Evolutionary conservation across 345 rosid species (phyloP), one percentile per base, ranked within the genome.

Genomic region (Cardamine chenopodiifolia): DNA sequence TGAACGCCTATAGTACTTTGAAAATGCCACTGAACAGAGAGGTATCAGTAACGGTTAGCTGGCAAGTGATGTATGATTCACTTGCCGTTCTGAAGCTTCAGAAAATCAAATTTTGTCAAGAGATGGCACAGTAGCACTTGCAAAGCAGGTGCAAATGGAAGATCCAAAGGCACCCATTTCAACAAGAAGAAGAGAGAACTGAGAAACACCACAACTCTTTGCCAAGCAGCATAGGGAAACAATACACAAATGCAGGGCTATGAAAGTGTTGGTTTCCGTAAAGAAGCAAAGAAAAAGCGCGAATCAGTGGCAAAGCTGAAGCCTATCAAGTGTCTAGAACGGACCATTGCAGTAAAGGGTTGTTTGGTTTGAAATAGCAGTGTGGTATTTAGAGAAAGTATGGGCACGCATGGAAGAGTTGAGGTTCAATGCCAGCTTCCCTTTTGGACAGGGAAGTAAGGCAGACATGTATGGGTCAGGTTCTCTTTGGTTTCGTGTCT

Each of bases 41-140:
- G 22, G 14, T 8, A 45, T 2, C 23, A 32, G 35, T 6, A 67
- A 19, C 6, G 45, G 23, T 59, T 50, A 68, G 44, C 65, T 39
- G 7, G 45, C n/a, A 62, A 63, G 66, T 32, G 19, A 68, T 20
- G 60, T 9, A 68, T 31, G 50, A 25, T 68, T 50, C 76, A 90
- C 99, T 97, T 92, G 79, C 99, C 99, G 87, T 92, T 95, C 78
- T 95, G 97, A 85, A 95, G 97, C 83, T 92, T 95, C 64, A 89
- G 66, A 80, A 95, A 89, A 74, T 87, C 89, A 64, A 64, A 17
- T 82, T 75, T 84, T 88, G 70, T 84, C 88, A 70, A 88, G 80
- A 74, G 84, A 71, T 14, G 90, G 91, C 53, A 75, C 80, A 39
- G 90, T 77, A 60, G 86, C 78, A 68, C 87, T 75, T 61, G 91